These are phyloP conservation scores for Capsicum pubescens DNA, from an alignment of 257 asterid genomes.

Conservation along the genomic window DNA sequence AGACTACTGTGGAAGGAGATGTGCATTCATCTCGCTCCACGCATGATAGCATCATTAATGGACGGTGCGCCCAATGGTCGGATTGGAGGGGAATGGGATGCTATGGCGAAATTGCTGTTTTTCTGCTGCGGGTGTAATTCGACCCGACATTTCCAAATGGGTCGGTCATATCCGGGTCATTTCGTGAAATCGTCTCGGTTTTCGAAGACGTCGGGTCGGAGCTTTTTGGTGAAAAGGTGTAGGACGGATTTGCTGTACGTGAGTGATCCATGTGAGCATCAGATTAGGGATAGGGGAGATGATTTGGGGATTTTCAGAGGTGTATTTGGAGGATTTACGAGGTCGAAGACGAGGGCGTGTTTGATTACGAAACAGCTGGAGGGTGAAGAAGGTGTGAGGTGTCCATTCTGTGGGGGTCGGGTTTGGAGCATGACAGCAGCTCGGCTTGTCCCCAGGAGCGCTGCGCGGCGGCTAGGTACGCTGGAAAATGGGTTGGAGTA, in stretches of 20 bases:
- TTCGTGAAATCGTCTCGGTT: slow-evolving; percentile 64
- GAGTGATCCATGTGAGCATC: slow-evolving; percentile 89
- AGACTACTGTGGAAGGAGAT: slow-evolving; percentile 78
- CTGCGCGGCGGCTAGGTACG: slow-evolving; percentile 69
- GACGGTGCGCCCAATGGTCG: slow-evolving; percentile 47
- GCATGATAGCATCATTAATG: slow-evolving; percentile 50
- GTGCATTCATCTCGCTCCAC: slow-evolving; percentile 66
- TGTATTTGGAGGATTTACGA: slow-evolving; percentile 65
- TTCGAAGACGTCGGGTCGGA: slow-evolving; percentile 85
- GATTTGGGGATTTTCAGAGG: slow-evolving; percentile 77
- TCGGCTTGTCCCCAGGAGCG: slow-evolving; percentile 62
- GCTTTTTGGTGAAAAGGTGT: slow-evolving; percentile 61
- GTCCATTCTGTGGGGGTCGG: slow-evolving; percentile 79
- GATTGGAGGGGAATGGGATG: slow-evolving; percentile 67
- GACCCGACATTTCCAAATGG: slow-evolving; percentile 49
- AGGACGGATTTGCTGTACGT: slow-evolving; percentile 72
- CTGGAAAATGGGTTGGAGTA: slow-evolving; percentile 69
- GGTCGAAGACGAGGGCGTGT: slow-evolving; percentile 71
- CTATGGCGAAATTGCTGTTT: slow-evolving; percentile 74
- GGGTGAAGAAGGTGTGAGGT: slow-evolving; percentile 57
- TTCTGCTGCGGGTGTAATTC: slow-evolving; percentile 79
- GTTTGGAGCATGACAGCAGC: slow-evolving; percentile 92
- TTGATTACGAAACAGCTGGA: slow-evolving; percentile 53
- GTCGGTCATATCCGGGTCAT: slow-evolving; percentile 53
- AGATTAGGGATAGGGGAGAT: slow-evolving; percentile 36